Evolutionary conservation across 2,329 filamentous ascomycete species (phyloP), one percentile per base, ranked within the genome.

Genomic region (Neofusicoccum umdonicola): DNA sequence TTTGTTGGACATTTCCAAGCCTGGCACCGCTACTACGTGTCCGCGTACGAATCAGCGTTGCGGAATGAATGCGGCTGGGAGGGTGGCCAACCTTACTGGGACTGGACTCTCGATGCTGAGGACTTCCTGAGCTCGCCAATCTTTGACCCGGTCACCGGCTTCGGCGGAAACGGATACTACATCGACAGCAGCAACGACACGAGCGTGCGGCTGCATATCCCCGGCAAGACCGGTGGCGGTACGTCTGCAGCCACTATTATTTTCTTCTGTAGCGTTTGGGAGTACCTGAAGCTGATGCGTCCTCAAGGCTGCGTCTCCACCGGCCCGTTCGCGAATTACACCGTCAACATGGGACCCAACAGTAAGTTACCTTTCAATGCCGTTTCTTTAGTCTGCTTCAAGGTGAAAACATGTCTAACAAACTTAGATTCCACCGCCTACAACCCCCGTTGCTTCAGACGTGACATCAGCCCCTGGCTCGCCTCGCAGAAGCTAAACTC

Each of bases 291-390:
- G 15, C 48, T 51, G 85, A 85, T 11, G 37, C 13, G 48, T 4
- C 15, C 35, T 6, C 4, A 11, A 63, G 85, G 85, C 1, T 87
- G 84, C 69, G 76, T 88, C 4, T 77, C 72, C 15, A 78, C 74
- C 0, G 84, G 84, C 0, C 84, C 84, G 0, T 85, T 86, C 73
- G 79, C 76, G 67, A 76, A 85, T 69, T 76, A 69, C 67, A 69
- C 67, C 1, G 77, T 81, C 42, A 79, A 79, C 64, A 75, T 82
- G 0, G 84, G 84, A 0, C 85, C 85, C 1, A 79, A 58, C 48
- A 63, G 61, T 63, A n/a, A 37, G 61, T 54, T 1, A 4, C 6
- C 37, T 3, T 39, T 31, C 41, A 5, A 7, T 44, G 5, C 13
- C 5, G 19, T 3, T 35, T 27, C 3, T n/a, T 6, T 47, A 7